phyloP scores from a whole-genome alignment of 441 rosid genomes.

The Populus hybrid region DNA sequence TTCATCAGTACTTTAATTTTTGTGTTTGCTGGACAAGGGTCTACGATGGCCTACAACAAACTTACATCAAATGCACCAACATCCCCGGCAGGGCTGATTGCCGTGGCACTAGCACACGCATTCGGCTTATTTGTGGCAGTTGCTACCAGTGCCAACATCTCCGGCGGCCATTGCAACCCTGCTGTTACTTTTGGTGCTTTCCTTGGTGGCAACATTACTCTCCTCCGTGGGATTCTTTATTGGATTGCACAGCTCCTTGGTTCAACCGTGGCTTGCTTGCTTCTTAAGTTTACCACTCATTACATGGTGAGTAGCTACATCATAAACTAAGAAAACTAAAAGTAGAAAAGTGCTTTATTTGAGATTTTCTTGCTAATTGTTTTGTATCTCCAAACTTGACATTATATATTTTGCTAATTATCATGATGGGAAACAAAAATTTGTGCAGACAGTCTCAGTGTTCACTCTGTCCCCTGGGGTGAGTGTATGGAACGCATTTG shows the following conservation, averaged over 20 bases:
- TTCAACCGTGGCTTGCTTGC: slow-evolving; percentile 58
- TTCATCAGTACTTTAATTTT: slow-evolving; percentile 57
- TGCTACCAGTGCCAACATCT: slow-evolving; percentile 57
- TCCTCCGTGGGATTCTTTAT: slow-evolving; percentile 60
- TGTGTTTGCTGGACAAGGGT: slow-evolving; percentile 77
- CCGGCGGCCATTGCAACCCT: slow-evolving; percentile 74
- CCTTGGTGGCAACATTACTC: slow-evolving; percentile 66
- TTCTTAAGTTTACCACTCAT: slow-evolving; percentile 53
- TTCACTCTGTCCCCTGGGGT: slow-evolving; percentile 59
- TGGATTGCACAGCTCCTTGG: slow-evolving; percentile 74
- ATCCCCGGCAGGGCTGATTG: slow-evolving; percentile 60
- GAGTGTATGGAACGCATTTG: slow-evolving; percentile 52
- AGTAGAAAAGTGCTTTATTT: not conserved
- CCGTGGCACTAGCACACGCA: slow-evolving; percentile 62
- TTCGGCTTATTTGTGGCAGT: slow-evolving; percentile 66
- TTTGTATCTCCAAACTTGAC: not conserved
- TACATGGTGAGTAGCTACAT: slow-evolving; percentile 35
- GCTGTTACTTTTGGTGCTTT: slow-evolving; percentile 79
- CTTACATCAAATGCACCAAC: slow-evolving; percentile 52
- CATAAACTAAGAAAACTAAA: not conserved
- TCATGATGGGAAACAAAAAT: not conserved
- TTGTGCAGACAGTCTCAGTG: slow-evolving; percentile 43
- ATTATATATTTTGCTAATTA: not conserved
- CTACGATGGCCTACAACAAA: slow-evolving; percentile 74
- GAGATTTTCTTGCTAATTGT: not conserved